Conservation (phyloP, 2,329 filamentous ascomycete genomes). For the Alternaria conjuncta region DNA sequence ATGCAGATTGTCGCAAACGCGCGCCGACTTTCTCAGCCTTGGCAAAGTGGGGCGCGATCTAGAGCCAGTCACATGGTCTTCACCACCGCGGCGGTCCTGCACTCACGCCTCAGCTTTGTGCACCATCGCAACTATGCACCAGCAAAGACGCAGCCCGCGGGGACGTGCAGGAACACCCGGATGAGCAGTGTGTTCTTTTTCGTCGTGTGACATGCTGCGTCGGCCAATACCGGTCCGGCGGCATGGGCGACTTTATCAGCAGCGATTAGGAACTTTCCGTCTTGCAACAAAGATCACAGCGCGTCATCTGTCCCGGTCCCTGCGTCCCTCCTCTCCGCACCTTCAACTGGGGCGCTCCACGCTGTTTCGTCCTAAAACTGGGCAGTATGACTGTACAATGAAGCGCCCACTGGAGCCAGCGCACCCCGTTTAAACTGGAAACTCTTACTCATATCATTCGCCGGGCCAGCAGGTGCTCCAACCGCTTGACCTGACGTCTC, state of each 20-base stretch:
- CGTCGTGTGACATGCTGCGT: conserved; percentile 33
- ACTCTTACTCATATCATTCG: conserved; percentile 37
- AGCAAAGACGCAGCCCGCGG: background rate
- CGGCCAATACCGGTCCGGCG: conserved; percentile 23
- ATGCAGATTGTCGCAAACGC: conserved; percentile 6
- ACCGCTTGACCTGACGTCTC: conserved; percentile 35
- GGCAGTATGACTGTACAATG: conserved; percentile 22
- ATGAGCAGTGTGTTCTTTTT: conserved; percentile 9
- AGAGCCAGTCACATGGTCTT: conserved; percentile 14
- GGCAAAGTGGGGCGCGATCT: conserved; percentile 19
- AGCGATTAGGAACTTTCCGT: conserved; percentile 33
- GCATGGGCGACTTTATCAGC: conserved; percentile 34
- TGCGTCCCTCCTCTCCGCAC: conserved; percentile 31
- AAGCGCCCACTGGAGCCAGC: conserved; percentile 44
- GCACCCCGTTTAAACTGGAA: conserved; percentile 34
- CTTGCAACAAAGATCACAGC: conserved; percentile 29
- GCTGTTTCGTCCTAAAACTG: conserved; percentile 29
- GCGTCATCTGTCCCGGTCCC: conserved; percentile 36
- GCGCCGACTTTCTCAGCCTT: conserved; percentile 27
- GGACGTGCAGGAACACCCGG: conserved; percentile 7
- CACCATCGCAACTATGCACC: conserved; percentile 4
- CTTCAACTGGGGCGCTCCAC: conserved; percentile 22
- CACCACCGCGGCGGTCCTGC: conserved; percentile 15
- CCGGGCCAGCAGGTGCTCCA: conserved; percentile 43
- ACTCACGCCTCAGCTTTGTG: conserved; percentile 10